Evolutionary conservation across 1,139 yeast species (phyloP), one percentile per base, ranked within the genome.

Genomic region (Trichomonascaceae sp.): DNA sequence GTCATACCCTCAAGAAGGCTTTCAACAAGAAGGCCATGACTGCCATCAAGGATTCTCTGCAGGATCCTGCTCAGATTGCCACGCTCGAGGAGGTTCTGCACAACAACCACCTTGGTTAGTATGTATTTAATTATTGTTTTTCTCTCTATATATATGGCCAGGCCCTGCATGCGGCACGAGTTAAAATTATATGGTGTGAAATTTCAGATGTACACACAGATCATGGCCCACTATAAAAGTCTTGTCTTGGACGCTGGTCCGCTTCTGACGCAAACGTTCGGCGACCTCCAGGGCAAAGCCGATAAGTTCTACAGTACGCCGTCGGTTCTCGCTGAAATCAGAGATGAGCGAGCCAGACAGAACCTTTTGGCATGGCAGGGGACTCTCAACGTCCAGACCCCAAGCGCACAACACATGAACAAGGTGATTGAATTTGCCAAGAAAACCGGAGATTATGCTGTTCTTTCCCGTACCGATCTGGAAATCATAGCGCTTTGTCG

Each of bases 191-290:
- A n/a, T n/a, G n/a, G n/a, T n/a, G n/a, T n/a, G n/a, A n/a, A n/a
- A n/a, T n/a, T n/a, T n/a, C n/a, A n/a, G n/a, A n/a, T n/a, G n/a
- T n/a, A n/a, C n/a, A n/a, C n/a, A n/a, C n/a, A n/a, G n/a, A n/a
- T n/a, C n/a, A n/a, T n/a, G n/a, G n/a, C n/a, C n/a, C n/a, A n/a
- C 23, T 20, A 8, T 11, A 34, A 30, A 26, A 27, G 31, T 16
- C 17, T 89, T 38, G 78, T 89, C 13, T 66, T 89, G 44, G 98
- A 89, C 67, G 96, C 97, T 5, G 93, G 94, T 36, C 98, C 98
- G 8, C 63, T 89, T 48, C 78, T 89, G 46, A 79, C 93, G 2
- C 92, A 81, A 50, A 68, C 92, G 4, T 81, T 81, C n/a, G 67
- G 84, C 2, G 71, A 76, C 23, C 65, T 85, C 38, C 77, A 77